phyloP scores from a whole-genome alignment of 768 basidiomycete species.

The Boletus tomentosulus region DNA sequence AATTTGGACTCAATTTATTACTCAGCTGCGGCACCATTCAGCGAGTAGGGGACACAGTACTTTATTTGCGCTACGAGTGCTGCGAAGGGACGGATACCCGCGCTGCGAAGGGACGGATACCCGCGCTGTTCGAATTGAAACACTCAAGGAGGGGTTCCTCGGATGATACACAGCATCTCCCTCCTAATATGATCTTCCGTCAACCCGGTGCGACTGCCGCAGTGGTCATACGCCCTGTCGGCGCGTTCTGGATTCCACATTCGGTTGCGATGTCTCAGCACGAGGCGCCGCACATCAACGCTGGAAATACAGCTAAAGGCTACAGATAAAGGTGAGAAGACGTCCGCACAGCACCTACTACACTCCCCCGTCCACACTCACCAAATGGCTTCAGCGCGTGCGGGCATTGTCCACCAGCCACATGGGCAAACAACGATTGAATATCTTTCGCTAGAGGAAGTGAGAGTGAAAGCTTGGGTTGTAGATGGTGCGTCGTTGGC shows the following conservation, averaged over 20 bases:
- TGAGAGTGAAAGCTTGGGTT: conserved; percentile 38
- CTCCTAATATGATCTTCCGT: too few species aligned
- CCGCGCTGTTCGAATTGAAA: too few species aligned
- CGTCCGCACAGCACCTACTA: conserved; percentile 4
- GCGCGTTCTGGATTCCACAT: conserved; percentile 3
- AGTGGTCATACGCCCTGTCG: background rate
- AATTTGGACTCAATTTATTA: too few species aligned
- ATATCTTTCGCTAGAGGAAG: conserved; percentile 41
- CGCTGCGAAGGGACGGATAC: too few species aligned
- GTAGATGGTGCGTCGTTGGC: conserved; percentile 36
- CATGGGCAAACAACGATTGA: conserved; percentile 18
- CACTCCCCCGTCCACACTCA: background rate
- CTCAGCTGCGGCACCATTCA: too few species aligned
- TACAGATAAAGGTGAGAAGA: conserved; percentile 9
- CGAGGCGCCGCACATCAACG: background rate
- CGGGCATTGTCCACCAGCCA: conserved; percentile 33
- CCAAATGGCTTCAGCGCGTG: conserved; percentile 13
- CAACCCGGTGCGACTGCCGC: too few species aligned
- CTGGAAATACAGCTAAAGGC: conserved; percentile 5
- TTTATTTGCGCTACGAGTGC: too few species aligned
- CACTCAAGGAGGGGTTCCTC: too few species aligned
- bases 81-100: too few species aligned
- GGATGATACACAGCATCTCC: too few species aligned
- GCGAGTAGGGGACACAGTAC: too few species aligned
- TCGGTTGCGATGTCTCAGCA: background rate